Evolutionary conservation across 1,284 basidiomycete species (phyloP).

Genomic region (Athelia sp.): DNA sequence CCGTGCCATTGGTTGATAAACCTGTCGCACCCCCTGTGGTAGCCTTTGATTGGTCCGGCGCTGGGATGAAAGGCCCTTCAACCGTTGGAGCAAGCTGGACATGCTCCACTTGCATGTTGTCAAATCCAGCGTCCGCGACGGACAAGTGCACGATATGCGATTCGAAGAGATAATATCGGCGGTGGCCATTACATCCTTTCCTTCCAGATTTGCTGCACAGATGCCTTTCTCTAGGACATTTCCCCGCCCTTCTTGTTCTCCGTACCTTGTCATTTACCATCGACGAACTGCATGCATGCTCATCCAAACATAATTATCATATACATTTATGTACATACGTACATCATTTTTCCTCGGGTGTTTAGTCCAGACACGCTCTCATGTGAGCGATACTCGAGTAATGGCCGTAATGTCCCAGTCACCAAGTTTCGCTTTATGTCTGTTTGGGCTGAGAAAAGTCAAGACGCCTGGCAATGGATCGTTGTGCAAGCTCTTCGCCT

Average conservation of each 20-base stretch:
- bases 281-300: background rate
- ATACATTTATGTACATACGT: background rate
- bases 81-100: slow-evolving; percentile 32
- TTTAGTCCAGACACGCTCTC: too few relatives aligned
- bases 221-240: background rate
- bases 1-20: background rate
- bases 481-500: slow-evolving; percentile 30
- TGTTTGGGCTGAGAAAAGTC: slow-evolving; percentile 39
- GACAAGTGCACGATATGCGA: slow-evolving; percentile 53
- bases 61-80: slow-evolving; percentile 29
- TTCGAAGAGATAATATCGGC: background rate
- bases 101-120: slow-evolving; percentile 40
- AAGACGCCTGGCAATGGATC: slow-evolving; percentile 41
- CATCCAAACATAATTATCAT: background rate
- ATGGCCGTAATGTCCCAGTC: too few relatives aligned
- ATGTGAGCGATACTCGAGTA: too few relatives aligned
- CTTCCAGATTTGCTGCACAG: background rate
- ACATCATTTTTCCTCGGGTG: background rate
- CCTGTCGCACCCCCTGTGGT: slow-evolving; percentile 9
- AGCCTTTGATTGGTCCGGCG: slow-evolving; percentile 37
- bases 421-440: too few relatives aligned
- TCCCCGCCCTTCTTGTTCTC: background rate
- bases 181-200: background rate
- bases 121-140: slow-evolving; percentile 37
- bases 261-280: background rate